Evolutionary conservation across 352 stramenopile species (phyloP), one percentile per base, ranked within the genome.

Genomic region (Pythium sukuiense): DNA sequence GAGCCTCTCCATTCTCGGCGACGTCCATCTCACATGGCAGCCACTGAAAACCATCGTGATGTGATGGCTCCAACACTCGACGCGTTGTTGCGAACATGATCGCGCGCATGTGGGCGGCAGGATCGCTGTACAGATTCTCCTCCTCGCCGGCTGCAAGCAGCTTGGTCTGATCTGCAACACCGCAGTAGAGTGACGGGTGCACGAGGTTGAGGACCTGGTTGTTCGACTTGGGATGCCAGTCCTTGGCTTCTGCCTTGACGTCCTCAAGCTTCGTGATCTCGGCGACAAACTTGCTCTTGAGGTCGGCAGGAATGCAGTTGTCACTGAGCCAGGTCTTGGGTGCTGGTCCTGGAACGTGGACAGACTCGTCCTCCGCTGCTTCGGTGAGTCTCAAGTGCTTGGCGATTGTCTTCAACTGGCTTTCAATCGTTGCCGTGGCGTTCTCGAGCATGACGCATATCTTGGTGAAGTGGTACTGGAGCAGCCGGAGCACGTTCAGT

Each of bases 151-250:
- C 50, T 0, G 33, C 2, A 0, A 73, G 18, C 5, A 43, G 7
- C 27, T 63, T 60, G 0, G 79, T 88, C 14, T 66, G 33, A 32
- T 74, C 71, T 26, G 73, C 68, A 0, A 91, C 75, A 37, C 72
- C 43, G 18, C 43, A 49, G 11, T 13, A 88, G 5, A 91, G 59
- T 39, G 82, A 91, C 32, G 80, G n/a, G n/a, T n/a, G n/a, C n/a
- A n/a, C n/a, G n/a, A n/a, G n/a, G n/a, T n/a, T n/a, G n/a, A n/a
- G n/a, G 80, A 63, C 76, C 48, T 88, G 76, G 0, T 79, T 49
- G 32, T 81, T 65, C 13, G 76, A 80, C 16, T 75, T 61, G 0
- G 79, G 78, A 27, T 92, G 81, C 77, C 80, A 90, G 53, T 88
- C 78, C 55, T 83, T 88, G 33, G 74, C 32, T 1, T 76, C 58